Base-by-base conservation (phyloP, 345 rosid species). In the Syzygium aromaticum region DNA sequence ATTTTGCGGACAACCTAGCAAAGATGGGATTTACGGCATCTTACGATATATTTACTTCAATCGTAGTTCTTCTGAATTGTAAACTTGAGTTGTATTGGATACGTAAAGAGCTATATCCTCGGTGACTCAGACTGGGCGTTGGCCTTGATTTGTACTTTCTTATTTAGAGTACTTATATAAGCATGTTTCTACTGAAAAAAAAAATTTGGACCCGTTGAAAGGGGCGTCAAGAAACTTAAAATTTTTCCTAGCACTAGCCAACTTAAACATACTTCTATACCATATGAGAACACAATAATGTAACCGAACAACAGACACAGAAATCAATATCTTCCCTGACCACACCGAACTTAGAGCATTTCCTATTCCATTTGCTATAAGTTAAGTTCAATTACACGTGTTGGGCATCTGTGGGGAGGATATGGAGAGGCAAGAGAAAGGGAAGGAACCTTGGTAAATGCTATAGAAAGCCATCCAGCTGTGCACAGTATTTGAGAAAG, bases 401-500 rank as follows among this genome's bases (percentile, higher is more conserved):
- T 33, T 67, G 46, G 80, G 10, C 25, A 67, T 1, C 25, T 33
- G 9, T 17, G 38, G 38, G 46, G 46, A 33, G 46, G 13, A 67
- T 8, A 30, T 54, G 11, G 49, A 53, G 59, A 51, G 59, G 59
- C 59, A 11, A n/a, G 86, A 22, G 11, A 84, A 52, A 84, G 43
- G 21, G 49, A 28, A 28, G 78, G 77, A 80, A 89, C 91, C 91
- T 89, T 57, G 15, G 91, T 7, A 12, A 87, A 83, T 52, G 38
- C 77, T 86, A 89, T 84, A 73, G 87, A 86, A 80, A 90, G 87
- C 87, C 89, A 90, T 21, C 91, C 91, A 3, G 43, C 54, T 67
- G 86, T 51, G 27, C 82, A 84, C 64, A 88, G 33, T 61, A 86
- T 8, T 9, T 86, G 87, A 11, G 89, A 88, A 49, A 86, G 25